Evolutionary conservation across 192 early-diverging fungal genomes (phyloP).

Genomic region (Endogone sp.): DNA sequence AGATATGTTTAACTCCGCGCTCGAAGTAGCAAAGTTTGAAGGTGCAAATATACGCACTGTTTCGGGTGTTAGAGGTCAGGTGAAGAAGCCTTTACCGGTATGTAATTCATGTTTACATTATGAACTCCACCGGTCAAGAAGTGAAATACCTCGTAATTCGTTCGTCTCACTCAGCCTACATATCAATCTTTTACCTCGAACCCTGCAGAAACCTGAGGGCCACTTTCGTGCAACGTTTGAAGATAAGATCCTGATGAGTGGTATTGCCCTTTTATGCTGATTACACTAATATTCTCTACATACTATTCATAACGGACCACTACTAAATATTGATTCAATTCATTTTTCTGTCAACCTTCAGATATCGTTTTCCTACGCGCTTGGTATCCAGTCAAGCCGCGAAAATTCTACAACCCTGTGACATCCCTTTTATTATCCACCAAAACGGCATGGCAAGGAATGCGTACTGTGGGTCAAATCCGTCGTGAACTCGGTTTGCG

Average conservation of each 20-base stretch:
- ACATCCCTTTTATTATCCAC: slow-evolving; percentile 78
- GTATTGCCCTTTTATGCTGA: slow-evolving; percentile 30
- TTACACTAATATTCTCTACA: background rate
- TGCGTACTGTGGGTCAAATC: slow-evolving; percentile 86
- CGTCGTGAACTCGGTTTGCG: slow-evolving; percentile 60
- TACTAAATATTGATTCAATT: background rate
- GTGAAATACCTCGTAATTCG: background rate
- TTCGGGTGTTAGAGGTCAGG: slow-evolving; percentile 94
- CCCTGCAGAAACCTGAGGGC: slow-evolving; percentile 77
- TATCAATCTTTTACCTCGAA: background rate
- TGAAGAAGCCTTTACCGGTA: slow-evolving; percentile 84
- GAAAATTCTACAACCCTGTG: slow-evolving; percentile 97
- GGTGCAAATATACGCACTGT: slow-evolving; percentile 96
- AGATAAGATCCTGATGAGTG: slow-evolving; percentile 93
- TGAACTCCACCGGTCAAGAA: too few species aligned
- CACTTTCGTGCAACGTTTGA: slow-evolving; percentile 97
- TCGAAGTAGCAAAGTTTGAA: slow-evolving; percentile 99
- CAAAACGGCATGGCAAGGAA: slow-evolving; percentile 81
- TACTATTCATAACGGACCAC: background rate
- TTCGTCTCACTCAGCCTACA: background rate
- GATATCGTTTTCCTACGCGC: slow-evolving; percentile 98
- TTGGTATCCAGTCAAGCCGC: slow-evolving; percentile 95
- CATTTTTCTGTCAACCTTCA: slow-evolving; percentile 18
- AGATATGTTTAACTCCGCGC: slow-evolving; percentile 94
- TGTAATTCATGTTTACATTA: slow-evolving; percentile 1